A percentile compares a stretch with the other conserved stretches of the same genome.
phyloP scores from a whole-genome alignment of 805 yeast genomes.

The Lipomyces sp. region DNA sequence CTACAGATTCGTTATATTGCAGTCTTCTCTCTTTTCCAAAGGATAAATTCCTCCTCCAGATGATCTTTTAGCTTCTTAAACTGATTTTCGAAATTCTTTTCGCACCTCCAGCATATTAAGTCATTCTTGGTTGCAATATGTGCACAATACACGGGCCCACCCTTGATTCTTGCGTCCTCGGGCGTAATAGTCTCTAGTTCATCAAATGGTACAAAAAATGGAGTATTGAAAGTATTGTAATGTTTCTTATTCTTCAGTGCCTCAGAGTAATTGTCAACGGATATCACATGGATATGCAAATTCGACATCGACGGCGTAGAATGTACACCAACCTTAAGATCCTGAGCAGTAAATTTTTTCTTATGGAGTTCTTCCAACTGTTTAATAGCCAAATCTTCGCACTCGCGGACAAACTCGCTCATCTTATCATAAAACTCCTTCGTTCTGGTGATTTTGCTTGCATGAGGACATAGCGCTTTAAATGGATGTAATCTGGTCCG shows the following conservation, averaged over 20 bases:
- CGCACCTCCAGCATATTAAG: conserved; percentile 52
- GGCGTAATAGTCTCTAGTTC: conserved; percentile 50
- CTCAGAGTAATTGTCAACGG: conserved; percentile 62
- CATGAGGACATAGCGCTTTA: conserved; percentile 50
- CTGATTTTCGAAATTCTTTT: conserved; percentile 49
- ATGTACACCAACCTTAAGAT: conserved; percentile 66
- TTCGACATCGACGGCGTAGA: conserved; percentile 70
- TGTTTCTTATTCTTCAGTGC: conserved; percentile 65
- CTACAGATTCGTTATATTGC: neutral
- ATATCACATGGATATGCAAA: conserved; percentile 73
- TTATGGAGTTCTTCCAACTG: conserved; percentile 38
- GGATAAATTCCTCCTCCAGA: conserved; percentile 45
- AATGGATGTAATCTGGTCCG: conserved; percentile 58
- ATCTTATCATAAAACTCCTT: conserved; percentile 43
- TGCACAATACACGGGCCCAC: conserved; percentile 47
- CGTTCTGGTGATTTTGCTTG: neutral
- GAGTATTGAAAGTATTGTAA: conserved; percentile 70
- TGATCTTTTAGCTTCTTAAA: conserved; percentile 53
- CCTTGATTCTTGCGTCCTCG: conserved; percentile 47
- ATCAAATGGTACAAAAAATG: conserved; percentile 64
- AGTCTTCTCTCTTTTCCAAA: conserved; percentile 12
- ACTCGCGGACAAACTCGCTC: conserved; percentile 48
- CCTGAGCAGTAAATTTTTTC: conserved; percentile 25
- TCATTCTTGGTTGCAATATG: conserved; percentile 50
- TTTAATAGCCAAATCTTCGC: conserved; percentile 42